Base-by-base conservation (phyloP, 2,329 filamentous ascomycete species). In the Exophiala phaeomuriformis region DNA sequence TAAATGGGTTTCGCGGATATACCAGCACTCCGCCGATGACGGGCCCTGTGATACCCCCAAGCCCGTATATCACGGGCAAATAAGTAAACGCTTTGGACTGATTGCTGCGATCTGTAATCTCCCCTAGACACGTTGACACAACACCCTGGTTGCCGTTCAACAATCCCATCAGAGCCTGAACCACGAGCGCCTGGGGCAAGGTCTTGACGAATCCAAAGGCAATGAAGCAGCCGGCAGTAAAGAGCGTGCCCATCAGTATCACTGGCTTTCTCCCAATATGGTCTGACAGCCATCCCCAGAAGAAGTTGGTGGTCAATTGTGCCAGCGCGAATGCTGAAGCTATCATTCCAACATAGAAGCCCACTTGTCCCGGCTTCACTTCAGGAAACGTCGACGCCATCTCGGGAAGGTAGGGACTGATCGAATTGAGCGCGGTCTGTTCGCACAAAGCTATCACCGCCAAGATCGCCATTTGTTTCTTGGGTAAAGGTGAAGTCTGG, bases 371-470 rank as follows among this genome's bases (percentile, higher is more conserved):
- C 1, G 78, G 71, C 19, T 85, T 79, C 19, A 96, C 84, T 57
- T 88, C 88, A 1, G 88, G 86, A 67, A 97, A 97, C 1, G 82
- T 83, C 27, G 82, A 81, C 1, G 90, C 84, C 91, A 98, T 97
- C 63, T 90, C 82, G 0, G 93, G 93, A 1, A 98, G 80, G 69
- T 98, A 98, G 1, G 93, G 93, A 7, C 86, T 87, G 65, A 98
- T 96, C 27, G 90, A 95, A 70, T 98, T 98, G 66, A 98, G 79
- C 0, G 93, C 93, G 0, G 91, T 97, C 75, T 98, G 93, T 68
- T 98, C 93, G 50, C 88, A 86, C 27, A 98, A 77, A 4, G 90
- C 90, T 56, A 98, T 87, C 60, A 96, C 74, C 1, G 91, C 91
- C 33, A 98, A 75, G 8, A 97, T 80, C 3, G 83, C 78, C 56